Evolutionary conservation across 140 eudicot genomes (phyloP).

Genomic region (Oenanthe javanica): DNA sequence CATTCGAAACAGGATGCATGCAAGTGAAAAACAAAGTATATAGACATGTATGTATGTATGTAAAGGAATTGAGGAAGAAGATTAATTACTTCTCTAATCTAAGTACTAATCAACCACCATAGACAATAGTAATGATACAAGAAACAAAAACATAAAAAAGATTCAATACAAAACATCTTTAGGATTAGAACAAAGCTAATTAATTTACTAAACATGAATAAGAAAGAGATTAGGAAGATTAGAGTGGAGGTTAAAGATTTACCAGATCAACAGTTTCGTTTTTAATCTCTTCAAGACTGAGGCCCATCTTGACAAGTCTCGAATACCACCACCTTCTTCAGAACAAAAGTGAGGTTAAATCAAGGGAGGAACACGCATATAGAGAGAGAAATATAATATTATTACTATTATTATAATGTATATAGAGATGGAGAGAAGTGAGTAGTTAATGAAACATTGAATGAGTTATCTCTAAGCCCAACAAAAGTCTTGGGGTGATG

Average conservation of each 20-base stretch:
- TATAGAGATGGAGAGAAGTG: neutral
- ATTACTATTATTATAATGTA: neutral
- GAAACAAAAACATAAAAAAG: neutral
- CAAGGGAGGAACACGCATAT: slow-evolving; percentile 9
- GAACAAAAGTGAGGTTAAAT: neutral
- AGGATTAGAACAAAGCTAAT: no score
- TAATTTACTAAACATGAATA: neutral
- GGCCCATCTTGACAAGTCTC: neutral
- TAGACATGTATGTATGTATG: no score
- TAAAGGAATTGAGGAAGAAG: neutral
- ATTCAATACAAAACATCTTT: neutral
- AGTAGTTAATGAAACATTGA: slow-evolving; percentile 3
- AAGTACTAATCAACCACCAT: neutral
- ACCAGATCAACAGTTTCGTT: slow-evolving; percentile 99
- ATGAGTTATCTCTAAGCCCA: slow-evolving; percentile 1
- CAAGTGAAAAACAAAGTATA: neutral
- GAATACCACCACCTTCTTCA: neutral
- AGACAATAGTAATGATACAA: neutral
- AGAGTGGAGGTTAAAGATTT: slow-evolving; percentile 9
- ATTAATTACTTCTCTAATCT: no score
- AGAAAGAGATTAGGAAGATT: no score
- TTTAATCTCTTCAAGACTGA: slow-evolving; percentile 73
- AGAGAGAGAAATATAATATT: neutral
- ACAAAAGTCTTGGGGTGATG: neutral
- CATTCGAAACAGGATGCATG: neutral